phyloP scores from a whole-genome alignment of 1,139 yeast genomes.

The Pichiaceae sp. region DNA sequence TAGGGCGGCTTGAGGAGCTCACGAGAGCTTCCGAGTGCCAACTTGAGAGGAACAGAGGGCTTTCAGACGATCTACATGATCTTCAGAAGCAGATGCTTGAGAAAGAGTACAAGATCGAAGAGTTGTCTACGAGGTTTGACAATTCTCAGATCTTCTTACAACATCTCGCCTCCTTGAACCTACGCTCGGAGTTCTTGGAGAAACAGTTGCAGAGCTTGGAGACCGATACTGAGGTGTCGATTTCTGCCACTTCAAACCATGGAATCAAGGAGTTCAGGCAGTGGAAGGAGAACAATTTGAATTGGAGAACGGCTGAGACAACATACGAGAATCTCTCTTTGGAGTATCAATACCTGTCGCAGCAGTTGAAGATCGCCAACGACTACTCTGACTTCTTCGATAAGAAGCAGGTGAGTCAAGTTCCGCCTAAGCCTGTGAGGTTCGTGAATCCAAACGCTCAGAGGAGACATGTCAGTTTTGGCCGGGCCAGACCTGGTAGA shows the following conservation, averaged over 20 bases:
- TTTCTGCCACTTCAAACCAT: slow-evolving; percentile 15
- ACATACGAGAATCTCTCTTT: slow-evolving; percentile 40
- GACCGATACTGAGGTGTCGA: slow-evolving; percentile 8
- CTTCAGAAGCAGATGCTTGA: slow-evolving; percentile 11
- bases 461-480: background rate
- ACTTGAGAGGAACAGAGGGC: slow-evolving; percentile 9
- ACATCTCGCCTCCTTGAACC: slow-evolving; percentile 26
- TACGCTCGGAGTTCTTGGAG: slow-evolving; percentile 31
- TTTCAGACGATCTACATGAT: slow-evolving; percentile 11
- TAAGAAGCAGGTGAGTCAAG: background rate
- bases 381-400: slow-evolving; percentile 4
- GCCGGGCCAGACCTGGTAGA: background rate
- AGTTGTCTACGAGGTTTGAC: slow-evolving; percentile 16
- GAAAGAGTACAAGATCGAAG: slow-evolving; percentile 14
- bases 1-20: slow-evolving; percentile 8
- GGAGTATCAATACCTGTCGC: slow-evolving; percentile 36
- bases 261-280: slow-evolving; percentile 13
- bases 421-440: background rate
- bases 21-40: slow-evolving; percentile 11
- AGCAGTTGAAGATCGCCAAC: slow-evolving; percentile 17
- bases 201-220: slow-evolving; percentile 29
- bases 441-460: background rate
- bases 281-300: slow-evolving; percentile 25
- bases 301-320: slow-evolving; percentile 35
- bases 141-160: slow-evolving; percentile 21